phyloP scores from a whole-genome alignment of 768 basidiomycete genomes.

The Naematelia encephala region DNA sequence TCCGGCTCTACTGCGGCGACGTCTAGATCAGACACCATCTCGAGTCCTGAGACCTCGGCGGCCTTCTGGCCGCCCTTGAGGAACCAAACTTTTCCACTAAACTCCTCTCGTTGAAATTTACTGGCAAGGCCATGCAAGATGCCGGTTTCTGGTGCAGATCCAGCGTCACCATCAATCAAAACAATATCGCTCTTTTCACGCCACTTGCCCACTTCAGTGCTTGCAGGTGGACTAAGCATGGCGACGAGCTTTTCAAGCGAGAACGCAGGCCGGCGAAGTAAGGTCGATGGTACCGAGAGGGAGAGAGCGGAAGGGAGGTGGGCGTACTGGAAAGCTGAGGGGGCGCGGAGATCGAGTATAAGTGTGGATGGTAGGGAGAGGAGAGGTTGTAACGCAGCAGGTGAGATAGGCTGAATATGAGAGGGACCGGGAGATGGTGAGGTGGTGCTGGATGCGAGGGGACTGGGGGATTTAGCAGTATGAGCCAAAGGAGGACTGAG shows the following conservation, averaged over 20 bases:
- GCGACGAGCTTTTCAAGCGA: slow-evolving; percentile 69
- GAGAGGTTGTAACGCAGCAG: slow-evolving; percentile 11
- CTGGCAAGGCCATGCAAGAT: slow-evolving; percentile 48
- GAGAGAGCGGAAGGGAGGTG: slow-evolving; percentile 71
- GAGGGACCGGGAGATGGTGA: slow-evolving; percentile 14
- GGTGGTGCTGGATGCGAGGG: slow-evolving; percentile 16
- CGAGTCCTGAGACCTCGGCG: slow-evolving; percentile 57
- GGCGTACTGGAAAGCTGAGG: slow-evolving; percentile 65
- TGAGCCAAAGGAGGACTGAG: slow-evolving; percentile 3
- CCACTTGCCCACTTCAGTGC: slow-evolving; percentile 27
- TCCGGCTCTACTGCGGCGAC: background rate
- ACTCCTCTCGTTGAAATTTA: slow-evolving; percentile 55
- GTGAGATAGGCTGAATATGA: slow-evolving; percentile 20
- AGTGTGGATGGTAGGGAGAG: slow-evolving; percentile 52
- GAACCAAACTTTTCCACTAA: slow-evolving; percentile 66
- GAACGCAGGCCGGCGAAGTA: slow-evolving; percentile 85
- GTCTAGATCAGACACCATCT: slow-evolving; percentile 19
- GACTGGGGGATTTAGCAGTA: slow-evolving; percentile 20
- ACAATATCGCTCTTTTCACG: slow-evolving; percentile 57
- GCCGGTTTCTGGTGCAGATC: slow-evolving; percentile 58
- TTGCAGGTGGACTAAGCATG: slow-evolving; percentile 66
- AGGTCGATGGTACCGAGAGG: slow-evolving; percentile 87
- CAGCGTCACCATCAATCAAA: slow-evolving; percentile 80
- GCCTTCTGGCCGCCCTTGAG: slow-evolving; percentile 64
- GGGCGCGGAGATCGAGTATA: slow-evolving; percentile 83